Evolutionary conservation across 2,329 filamentous ascomycete species (phyloP).

Genomic region (Talaromyces funiculosus): DNA sequence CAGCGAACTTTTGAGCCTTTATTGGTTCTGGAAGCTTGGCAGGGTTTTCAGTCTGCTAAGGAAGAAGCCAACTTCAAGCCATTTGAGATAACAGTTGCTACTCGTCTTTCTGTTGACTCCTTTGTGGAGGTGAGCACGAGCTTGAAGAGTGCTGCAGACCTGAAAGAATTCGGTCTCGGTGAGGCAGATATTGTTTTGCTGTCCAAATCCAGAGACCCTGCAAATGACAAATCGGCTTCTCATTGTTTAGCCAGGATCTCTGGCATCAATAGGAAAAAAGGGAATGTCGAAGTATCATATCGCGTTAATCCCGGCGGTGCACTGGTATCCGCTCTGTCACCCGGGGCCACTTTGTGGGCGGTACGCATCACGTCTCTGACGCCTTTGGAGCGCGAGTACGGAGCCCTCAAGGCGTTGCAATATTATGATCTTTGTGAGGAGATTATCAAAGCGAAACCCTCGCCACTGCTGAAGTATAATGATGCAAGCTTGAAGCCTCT

Average conservation of each 20-base stretch:
- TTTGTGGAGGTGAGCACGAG: slow-evolving; percentile 87
- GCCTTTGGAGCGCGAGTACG: slow-evolving; percentile 92
- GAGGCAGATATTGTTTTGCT: slow-evolving; percentile 88
- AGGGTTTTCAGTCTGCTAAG: slow-evolving; percentile 81
- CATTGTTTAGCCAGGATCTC: slow-evolving; percentile 85
- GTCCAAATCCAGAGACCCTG: slow-evolving; percentile 66
- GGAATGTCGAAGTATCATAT: slow-evolving; percentile 76
- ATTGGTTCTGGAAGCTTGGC: slow-evolving; percentile 90
- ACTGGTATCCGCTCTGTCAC: slow-evolving; percentile 59
- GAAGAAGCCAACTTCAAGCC: slow-evolving; percentile 76
- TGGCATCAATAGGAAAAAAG: slow-evolving; percentile 73
- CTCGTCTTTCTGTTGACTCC: slow-evolving; percentile 82
- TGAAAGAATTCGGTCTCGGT: slow-evolving; percentile 64
- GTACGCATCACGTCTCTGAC: slow-evolving; percentile 89
- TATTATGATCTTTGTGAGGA: slow-evolving; percentile 96
- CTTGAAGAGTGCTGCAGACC: slow-evolving; percentile 60
- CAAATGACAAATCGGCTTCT: slow-evolving; percentile 58
- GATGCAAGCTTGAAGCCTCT: slow-evolving; percentile 65
- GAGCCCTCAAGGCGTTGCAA: slow-evolving; percentile 79
- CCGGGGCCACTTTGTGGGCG: slow-evolving; percentile 64
- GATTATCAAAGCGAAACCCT: slow-evolving; percentile 82
- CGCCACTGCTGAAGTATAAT: slow-evolving; percentile 75
- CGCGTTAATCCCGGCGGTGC: slow-evolving; percentile 66
- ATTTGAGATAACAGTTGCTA: slow-evolving; percentile 82
- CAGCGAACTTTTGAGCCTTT: slow-evolving; percentile 86